Base-by-base conservation (phyloP, 2,329 filamentous ascomycete genomes). In the Raffaelea arxii region DNA sequence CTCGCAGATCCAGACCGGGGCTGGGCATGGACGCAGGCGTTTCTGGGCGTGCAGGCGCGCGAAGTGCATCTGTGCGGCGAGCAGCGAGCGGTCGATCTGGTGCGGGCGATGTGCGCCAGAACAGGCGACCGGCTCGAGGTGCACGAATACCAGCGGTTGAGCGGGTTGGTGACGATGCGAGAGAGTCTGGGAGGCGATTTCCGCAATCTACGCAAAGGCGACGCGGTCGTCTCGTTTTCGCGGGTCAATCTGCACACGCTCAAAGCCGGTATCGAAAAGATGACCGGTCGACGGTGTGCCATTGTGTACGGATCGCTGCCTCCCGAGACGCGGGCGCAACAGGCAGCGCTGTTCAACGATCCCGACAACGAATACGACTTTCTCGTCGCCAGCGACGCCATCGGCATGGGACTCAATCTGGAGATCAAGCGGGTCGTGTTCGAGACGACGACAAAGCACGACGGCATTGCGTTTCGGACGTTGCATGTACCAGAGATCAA, bases 1-100 rank as follows among this genome's bases (percentile, higher is more conserved):
- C 87, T 98, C 54, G 82, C 79, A 16, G 82, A 89, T 57, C 51
- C 62, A 0, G 78, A 87, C 1, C 82, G 92, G 55, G 92, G 94
- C 2, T 94, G 85, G 82, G 90, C 89, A 3, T 98, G 92, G 92
- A 95, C 90, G 2, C 80, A 89, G 56, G 92, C 92, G 2, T 71
- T 97, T 14, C 70, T 98, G 5, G 92, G 92, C 30, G 74, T 95
- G 1, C 82, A 85, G 63, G 92, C 88, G 4, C 83, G 82, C 55
- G 92, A 98, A 60, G 71, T 98, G 6, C 92, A 98, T 65, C 73
- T 98, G 0, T 98, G 92, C 61, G 92, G 92, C 50, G 92, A 98
- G 64, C 80, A 86, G 51, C 77, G 94, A 37, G 80, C 83, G 1
- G 84, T 95, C 10, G 78, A 85, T 3, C 64, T 98, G 37, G 82